Conservation (phyloP, 352 stramenopile genomes). For the Pythium plurisporium region DNA sequence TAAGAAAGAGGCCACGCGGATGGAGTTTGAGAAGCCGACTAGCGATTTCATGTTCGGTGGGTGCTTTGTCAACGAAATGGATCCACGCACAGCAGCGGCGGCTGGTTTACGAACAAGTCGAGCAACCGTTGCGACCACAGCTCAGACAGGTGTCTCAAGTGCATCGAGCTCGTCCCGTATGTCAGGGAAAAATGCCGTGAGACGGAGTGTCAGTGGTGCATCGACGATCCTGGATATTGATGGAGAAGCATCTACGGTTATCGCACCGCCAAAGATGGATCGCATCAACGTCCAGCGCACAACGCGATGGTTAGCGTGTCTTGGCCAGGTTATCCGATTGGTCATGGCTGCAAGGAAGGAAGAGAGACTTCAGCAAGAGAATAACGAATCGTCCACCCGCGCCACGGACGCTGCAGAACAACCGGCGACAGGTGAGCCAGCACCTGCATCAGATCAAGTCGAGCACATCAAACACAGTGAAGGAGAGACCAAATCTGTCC, state of each 20-base stretch:
- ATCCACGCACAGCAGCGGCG: conserved; percentile 6
- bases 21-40: conserved; percentile 53
- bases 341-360: conserved; percentile 18
- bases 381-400: background rate
- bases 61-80: conserved; percentile 52
- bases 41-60: conserved; percentile 60
- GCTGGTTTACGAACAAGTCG: conserved; percentile 8
- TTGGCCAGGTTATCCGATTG: conserved; percentile 64
- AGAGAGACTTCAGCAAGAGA: background rate
- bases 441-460: background rate
- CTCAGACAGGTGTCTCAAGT: background rate
- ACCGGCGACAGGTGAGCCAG: background rate
- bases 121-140: background rate
- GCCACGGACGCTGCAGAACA: background rate
- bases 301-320: conserved; percentile 59
- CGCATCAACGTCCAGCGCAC: conserved; percentile 75
- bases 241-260: conserved; percentile 15
- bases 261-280: conserved; percentile 71
- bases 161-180: background rate
- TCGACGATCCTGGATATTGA: conserved; percentile 12
- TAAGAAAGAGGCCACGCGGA: conserved; percentile 41
- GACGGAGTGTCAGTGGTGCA: background rate
- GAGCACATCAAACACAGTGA: background rate
- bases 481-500: no score
- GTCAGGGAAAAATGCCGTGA: conserved; percentile 3